Conservation (phyloP, 2,329 filamentous ascomycete genomes). For the Neonectria sp. region DNA sequence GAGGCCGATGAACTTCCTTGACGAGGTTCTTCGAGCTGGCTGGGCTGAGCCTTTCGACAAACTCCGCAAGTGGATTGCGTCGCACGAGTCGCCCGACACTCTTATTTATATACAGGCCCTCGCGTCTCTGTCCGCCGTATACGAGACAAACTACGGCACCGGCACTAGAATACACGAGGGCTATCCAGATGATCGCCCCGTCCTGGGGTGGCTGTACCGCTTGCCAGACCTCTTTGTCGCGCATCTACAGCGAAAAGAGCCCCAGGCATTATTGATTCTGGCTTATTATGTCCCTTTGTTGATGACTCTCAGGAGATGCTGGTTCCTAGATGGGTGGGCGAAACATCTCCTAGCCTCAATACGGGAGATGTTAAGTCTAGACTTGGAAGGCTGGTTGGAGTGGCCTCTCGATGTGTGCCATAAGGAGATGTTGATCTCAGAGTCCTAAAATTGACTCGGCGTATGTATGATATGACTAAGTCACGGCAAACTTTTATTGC, state of each 20-base stretch:
- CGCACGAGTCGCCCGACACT: slow-evolving; percentile 43
- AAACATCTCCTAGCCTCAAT: slow-evolving; percentile 43
- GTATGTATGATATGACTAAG: background rate
- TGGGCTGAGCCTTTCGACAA: slow-evolving; percentile 42
- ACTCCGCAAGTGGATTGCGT: slow-evolving; percentile 43
- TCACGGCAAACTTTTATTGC: background rate
- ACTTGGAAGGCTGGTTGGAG: slow-evolving; percentile 42
- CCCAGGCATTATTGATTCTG: slow-evolving; percentile 45
- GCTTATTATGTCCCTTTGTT: slow-evolving; percentile 43
- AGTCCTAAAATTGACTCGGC: background rate
- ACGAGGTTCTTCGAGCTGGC: slow-evolving; percentile 39
- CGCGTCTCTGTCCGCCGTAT: slow-evolving; percentile 41
- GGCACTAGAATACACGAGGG: slow-evolving; percentile 36
- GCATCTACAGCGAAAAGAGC: slow-evolving; percentile 45
- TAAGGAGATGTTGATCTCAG: background rate
- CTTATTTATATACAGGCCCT: slow-evolving; percentile 43
- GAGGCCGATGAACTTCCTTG: slow-evolving; percentile 39
- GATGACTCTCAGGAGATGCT: slow-evolving; percentile 26
- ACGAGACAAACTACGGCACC: slow-evolving; percentile 46
- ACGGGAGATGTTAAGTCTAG: slow-evolving; percentile 34
- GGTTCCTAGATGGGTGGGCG: slow-evolving; percentile 35
- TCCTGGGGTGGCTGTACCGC: slow-evolving; percentile 49
- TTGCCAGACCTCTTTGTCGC: slow-evolving; percentile 46
- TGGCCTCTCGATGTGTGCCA: slow-evolving; percentile 37
- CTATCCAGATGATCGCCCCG: slow-evolving; percentile 34